Evolutionary conservation across 805 yeast genomes (phyloP).

Genomic region (Scheffersomyces stipitis): DNA sequence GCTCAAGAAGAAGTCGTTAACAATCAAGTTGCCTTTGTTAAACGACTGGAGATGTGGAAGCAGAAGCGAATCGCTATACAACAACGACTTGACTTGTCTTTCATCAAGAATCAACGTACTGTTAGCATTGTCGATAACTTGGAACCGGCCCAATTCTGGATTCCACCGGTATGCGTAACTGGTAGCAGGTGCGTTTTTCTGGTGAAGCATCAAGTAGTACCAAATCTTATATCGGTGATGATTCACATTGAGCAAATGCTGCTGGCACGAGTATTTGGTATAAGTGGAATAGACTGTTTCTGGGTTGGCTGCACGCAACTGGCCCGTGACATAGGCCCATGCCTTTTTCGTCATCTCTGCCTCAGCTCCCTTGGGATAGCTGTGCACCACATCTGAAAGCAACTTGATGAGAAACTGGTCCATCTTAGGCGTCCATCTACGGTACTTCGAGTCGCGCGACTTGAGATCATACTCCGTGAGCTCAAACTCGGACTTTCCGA

Average conservation of each 20-base stretch:
- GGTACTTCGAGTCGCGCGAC: slow-evolving; percentile 35
- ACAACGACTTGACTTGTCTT: slow-evolving; percentile 27
- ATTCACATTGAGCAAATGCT: slow-evolving; percentile 35
- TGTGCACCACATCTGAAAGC: slow-evolving; percentile 36
- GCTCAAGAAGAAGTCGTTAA: slow-evolving; percentile 36
- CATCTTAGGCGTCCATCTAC: slow-evolving; percentile 40
- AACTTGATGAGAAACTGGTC: slow-evolving; percentile 32
- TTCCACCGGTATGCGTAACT: slow-evolving; percentile 37
- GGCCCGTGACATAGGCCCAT: slow-evolving; percentile 38
- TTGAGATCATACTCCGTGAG: slow-evolving; percentile 32
- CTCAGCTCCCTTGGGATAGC: slow-evolving; percentile 28
- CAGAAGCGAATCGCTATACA: slow-evolving; percentile 30
- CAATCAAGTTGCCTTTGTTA: slow-evolving; percentile 33
- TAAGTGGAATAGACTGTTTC: slow-evolving; percentile 41
- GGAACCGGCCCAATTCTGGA: slow-evolving; percentile 33
- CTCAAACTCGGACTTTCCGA: no score
- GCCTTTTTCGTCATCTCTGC: slow-evolving; percentile 36
- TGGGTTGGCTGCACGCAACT: slow-evolving; percentile 36
- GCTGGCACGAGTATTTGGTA: slow-evolving; percentile 40
- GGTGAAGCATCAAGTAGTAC: slow-evolving; percentile 33
- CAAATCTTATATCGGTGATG: slow-evolving; percentile 38
- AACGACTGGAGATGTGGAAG: slow-evolving; percentile 28
- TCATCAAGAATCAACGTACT: slow-evolving; percentile 28
- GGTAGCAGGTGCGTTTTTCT: slow-evolving; percentile 14
- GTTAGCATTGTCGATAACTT: slow-evolving; percentile 27